phyloP scores from a whole-genome alignment of 176 grass and related monocot genomes.

The Sorghum bicolor region Sorghum_bicolor_NCBIv3 NC_012877.2:52741501-52742000 shows the following conservation, averaged over 20 bases:
- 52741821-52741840: neutral
- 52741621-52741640: conserved; percentile 44
- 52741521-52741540: conserved; percentile 50
- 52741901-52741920: conserved; percentile 2
- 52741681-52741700: conserved; percentile 53
- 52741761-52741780: neutral
- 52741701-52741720: conserved; percentile 59
- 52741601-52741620: conserved; percentile 37
- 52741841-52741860: conserved; percentile 7
- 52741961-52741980: neutral
- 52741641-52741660: conserved; percentile 54
- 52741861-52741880: neutral
- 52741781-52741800: neutral
- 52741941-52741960: neutral
- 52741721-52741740: conserved; percentile 21
- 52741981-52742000: neutral
- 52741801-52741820: neutral
- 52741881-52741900: neutral
- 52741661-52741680: conserved; percentile 56
- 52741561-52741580: conserved; percentile 54
- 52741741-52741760: neutral
- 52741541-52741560: conserved; percentile 53
- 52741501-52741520: conserved; percentile 56
- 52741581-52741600: conserved; percentile 31
- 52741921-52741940: neutral